These are phyloP conservation scores for Trichoderma brevicompactum DNA, from an alignment of 2,329 filamentous ascomycete genomes.

Conservation along the genomic window DNA sequence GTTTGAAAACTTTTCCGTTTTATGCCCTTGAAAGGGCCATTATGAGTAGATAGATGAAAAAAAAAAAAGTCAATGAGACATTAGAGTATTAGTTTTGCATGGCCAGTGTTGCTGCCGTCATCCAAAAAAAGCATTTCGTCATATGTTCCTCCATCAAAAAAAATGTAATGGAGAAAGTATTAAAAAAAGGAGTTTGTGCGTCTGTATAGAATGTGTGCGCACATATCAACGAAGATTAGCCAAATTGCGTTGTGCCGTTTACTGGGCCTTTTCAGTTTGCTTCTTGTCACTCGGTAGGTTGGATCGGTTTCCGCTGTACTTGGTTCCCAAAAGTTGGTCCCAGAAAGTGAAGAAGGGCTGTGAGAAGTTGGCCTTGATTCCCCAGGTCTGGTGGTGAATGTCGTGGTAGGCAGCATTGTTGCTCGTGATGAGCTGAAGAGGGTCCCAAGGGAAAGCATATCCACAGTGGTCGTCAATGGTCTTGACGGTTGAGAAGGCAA, in stretches of 20 bases:
- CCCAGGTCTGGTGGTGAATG: conserved; percentile 98
- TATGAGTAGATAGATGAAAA: background rate
- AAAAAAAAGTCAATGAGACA: background rate
- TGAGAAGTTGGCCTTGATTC: conserved; percentile 93
- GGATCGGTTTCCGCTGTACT: conserved; percentile 70
- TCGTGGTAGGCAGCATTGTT: conserved; percentile 98
- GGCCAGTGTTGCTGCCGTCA: conserved; percentile 19
- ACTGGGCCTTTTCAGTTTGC: conserved; percentile 35
- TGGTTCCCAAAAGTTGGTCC: conserved; percentile 81
- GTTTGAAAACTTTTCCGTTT: background rate
- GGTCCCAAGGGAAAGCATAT: conserved; percentile 94
- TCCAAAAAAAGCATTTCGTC: conserved; percentile 27
- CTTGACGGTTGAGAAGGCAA: conserved; percentile 87
- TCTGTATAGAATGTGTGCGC: background rate
- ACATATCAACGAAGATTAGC: background rate
- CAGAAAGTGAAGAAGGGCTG: conserved; percentile 96
- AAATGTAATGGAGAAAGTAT: background rate
- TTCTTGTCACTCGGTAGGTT: conserved; percentile 48
- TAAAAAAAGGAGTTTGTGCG: background rate
- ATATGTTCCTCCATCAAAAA: conserved; percentile 11
- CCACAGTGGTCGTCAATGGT: conserved; percentile 98
- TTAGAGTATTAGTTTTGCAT: conserved; percentile 23
- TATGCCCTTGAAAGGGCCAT: background rate
- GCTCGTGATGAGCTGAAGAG: conserved; percentile 85
- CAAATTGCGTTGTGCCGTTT: conserved; percentile 29